Evolutionary conservation across 768 basidiomycete genomes (phyloP), one percentile per base, ranked within the genome.

Genomic region (Pisolithus microcarpus): DNA sequence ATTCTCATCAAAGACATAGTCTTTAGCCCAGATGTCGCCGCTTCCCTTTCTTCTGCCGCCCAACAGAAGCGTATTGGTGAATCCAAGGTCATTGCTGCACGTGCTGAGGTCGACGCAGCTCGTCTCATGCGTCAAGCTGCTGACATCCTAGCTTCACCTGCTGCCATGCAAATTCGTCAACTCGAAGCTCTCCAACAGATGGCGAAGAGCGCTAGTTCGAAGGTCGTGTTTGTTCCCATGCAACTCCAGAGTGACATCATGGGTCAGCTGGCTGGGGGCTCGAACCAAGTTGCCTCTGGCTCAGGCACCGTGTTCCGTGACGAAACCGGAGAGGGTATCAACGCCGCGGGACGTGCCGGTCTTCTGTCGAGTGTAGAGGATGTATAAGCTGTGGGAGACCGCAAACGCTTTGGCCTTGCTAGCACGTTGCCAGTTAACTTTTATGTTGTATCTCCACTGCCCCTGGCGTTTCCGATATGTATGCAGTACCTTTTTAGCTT

Each of bases 51-150:
- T 11, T 89, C 87, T 56, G 95, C 95, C 36, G 95, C 95, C 18
- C 94, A 96, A 64, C 92, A 95, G 71, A 96, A 96, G 79, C 81
- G 95, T 54, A 84, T 97, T 52, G 95, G 93, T 70, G 95, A 98
- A 72, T 84, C 84, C 62, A 97, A 97, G 71, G 90, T 95, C 65
- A 95, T 96, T 60, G 91, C 91, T 48, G 93, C 92, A 1, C 82
- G 92, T 52, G 95, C 94, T 13, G 94, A 96, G 72, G 94, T 97
- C 57, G 94, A 96, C 66, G 76, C 92, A 34, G 92, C 93, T 24
- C 81, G 91, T 60, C 80, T 97, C 65, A 97, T 97, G 94, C 80
- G 94, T 53, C 91, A 95, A 67, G 94, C 94, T 11, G 93, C 93
- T 48, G 93, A 96, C 69, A 96, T 95, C 61, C 73, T 91, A 61